phyloP scores from a whole-genome alignment of 2,329 filamentous ascomycete species.

The Penicillium sp. region DNA sequence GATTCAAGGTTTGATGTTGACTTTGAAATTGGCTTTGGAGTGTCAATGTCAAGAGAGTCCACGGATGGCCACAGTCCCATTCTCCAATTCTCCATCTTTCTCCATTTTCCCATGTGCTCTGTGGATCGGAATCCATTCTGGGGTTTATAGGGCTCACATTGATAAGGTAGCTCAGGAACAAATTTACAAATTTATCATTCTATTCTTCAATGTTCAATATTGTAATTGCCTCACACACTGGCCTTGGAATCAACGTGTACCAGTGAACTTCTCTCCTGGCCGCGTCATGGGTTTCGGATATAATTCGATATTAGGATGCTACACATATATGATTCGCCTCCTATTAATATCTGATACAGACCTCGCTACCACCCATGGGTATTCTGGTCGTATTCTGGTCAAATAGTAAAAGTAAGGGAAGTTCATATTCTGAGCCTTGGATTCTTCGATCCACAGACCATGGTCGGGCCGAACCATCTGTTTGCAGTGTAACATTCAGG shows the following conservation, averaged over 20 bases:
- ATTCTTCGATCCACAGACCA: not conserved
- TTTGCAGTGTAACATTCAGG: not conserved
- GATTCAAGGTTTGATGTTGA: not conserved
- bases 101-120: conserved; percentile 8
- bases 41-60: not conserved
- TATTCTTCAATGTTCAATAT: not conserved
- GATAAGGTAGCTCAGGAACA: not conserved
- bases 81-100: conserved; percentile 5
- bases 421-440: not conserved
- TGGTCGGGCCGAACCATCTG: not conserved
- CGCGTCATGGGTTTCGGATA: conserved; percentile 23
- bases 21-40: conserved; percentile 1
- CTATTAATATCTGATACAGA: not conserved
- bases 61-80: not conserved
- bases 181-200: not conserved
- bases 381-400: not conserved
- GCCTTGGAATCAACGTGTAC: conserved; percentile 1
- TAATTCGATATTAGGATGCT: conserved; percentile 1
- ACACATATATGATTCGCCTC: conserved; percentile 1
- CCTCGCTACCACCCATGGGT: not conserved
- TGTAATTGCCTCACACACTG: not conserved
- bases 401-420: not conserved
- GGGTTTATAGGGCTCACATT: not conserved
- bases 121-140: conserved; percentile 2
- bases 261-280: conserved; percentile 5